phyloP scores from a whole-genome alignment of 371 early-diverging fungal species.

The Saksenaea vasiformis region DNA sequence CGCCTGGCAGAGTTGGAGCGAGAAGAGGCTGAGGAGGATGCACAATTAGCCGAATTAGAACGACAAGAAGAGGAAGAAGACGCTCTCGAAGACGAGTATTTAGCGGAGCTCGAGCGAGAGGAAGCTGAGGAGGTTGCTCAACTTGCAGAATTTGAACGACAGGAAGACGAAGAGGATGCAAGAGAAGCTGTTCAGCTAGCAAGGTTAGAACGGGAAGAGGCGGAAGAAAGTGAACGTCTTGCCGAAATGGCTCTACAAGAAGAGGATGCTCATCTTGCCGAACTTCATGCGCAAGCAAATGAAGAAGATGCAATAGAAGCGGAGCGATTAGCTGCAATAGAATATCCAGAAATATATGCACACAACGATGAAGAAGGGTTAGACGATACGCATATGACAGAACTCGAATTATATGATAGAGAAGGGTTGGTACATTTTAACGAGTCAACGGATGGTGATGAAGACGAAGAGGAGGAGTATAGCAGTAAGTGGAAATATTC shows the following conservation, averaged over 20 bases:
- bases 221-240: background rate
- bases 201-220: background rate
- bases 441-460: constrained; percentile 7
- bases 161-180: constrained; percentile 7
- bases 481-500: background rate
- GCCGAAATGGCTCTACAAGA: background rate
- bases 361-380: constrained; percentile 1
- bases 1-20: background rate
- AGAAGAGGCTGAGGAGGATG: background rate
- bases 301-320: background rate
- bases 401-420: background rate
- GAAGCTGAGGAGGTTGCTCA: background rate
- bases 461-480: constrained; percentile 13
- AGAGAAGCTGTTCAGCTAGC: background rate
- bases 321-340: background rate
- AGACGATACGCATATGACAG: background rate
- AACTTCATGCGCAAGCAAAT: background rate
- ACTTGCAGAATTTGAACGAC: background rate
- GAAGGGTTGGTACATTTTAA: background rate
- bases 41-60: background rate
- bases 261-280: background rate
- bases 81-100: background rate
- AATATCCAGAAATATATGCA: background rate
- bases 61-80: constrained; percentile 9
- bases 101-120: constrained; percentile 3